Base-by-base conservation (phyloP, 2,329 filamentous ascomycete species). In the Aureobasidium vineae region DNA sequence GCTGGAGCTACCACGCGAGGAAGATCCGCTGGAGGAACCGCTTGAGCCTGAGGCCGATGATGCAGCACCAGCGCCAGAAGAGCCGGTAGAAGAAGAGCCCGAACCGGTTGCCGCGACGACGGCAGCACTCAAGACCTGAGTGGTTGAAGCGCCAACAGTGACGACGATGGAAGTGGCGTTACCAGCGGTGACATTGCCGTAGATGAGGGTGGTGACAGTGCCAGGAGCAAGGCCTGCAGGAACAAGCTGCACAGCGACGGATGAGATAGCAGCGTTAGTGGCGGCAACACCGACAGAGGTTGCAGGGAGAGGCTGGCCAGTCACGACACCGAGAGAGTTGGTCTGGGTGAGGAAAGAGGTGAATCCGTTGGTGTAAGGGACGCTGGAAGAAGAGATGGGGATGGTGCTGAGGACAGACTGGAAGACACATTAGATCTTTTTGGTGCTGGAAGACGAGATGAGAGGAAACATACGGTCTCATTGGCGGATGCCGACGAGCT, bases 271-370 rank as follows among this genome's bases (percentile, higher is more conserved):
- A 71, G 74, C 19, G 16, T 71, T 71, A 15, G 80, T 78, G 71
- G 79, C 76, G 63, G 76, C 77, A 66, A 79, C 80, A 49, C 79
- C 75, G 19, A 73, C 73, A 5, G 70, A 71, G 52, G 76, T 79
- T 28, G 74, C 71, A 28, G 64, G 71, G 13, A 60, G 43, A 15
- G 77, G 77, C 60, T 77, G 75, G 68, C 80, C 81, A 50, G 82
- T 84, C 56, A 83, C 77, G 45, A 83, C 81, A 57, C 82, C 81
- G 26, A 75, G 69, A 23, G 80, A 80, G 75, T 84, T 80, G 68
- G 82, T 83, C 75, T 79, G 66, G 28, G 79, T 79, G 31, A 81
- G 76, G 75, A 77, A 82, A 65, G 75, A 71, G 47, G 79, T 82
- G 68, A 75, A 75, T 16, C 76, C 76, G 75, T 83, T 82, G 21